Base-by-base conservation (phyloP, 208 protist genomes). In the Leishmania major region DNA sequence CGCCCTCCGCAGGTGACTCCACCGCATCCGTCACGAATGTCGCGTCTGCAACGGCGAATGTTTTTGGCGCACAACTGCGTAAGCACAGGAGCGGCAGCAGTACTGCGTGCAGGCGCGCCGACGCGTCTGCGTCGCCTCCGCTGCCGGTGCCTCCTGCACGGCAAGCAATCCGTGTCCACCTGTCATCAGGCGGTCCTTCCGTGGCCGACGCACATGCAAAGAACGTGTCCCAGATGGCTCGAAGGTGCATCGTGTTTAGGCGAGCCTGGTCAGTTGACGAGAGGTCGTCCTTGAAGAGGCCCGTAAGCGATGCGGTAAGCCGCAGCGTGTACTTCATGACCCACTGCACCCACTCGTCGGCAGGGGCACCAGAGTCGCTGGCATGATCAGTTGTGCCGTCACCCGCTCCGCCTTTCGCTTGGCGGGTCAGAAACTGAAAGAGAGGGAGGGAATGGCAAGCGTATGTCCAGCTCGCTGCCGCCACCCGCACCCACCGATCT, bases 31-130 rank as follows among this genome's bases (percentile, higher is more conserved):
- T 35, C 28, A 47, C 31, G 28, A 22, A 25, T 4, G 45, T 15
- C 2, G 43, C 8, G 25, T n/a, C 40, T 51, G 28, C 55, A 25
- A 11, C 47, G 2, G 62, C 22, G 28, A 86, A 80, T 8, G 75
- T 80, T 57, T 28, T 37, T 0, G 77, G 62, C n/a, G 79, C 78
- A 67, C 89, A 94, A 35, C 86, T 87, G 35, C 91, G 79, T 51
- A 96, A 60, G 49, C 85, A 92, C n/a, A 94, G 51, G 31, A 96
- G 81, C n/a, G 92, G 92, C 4, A 91, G 84, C 37, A 94, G 62
- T 4, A 78, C 79, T 43, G 79, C 78, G 78, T 91, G 91, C 31
- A 87, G 67, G 2, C 51, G 19, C 25, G 57, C 22, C 40, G 57
- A 62, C 3, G 73, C 35, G 22, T 64, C 22, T 59, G 83, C 51